Percentiles rank a stretch among this genome's conserved stretches.
Conservation (phyloP, 768 basidiomycete species). For the Dioszegia aurantiaca region DNA sequence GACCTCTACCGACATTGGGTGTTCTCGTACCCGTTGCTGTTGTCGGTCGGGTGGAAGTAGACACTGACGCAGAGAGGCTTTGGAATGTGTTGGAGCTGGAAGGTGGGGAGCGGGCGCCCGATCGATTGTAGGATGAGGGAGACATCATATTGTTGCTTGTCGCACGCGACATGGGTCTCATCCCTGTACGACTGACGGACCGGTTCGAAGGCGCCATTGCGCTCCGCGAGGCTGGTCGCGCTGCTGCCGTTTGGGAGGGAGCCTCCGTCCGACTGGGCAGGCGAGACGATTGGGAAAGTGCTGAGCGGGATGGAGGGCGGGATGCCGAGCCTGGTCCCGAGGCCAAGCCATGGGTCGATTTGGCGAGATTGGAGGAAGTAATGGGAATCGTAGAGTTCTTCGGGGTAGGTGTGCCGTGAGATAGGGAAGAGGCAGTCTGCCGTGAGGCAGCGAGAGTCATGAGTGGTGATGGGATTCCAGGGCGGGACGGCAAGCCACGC, state of each 20-base stretch:
- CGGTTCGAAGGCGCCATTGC: constrained; percentile 1
- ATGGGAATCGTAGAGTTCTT: constrained; percentile 11
- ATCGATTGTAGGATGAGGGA: not conserved
- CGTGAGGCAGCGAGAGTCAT: constrained; percentile 12
- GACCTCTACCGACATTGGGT: not conserved
- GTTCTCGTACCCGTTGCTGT: not conserved
- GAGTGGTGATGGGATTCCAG: constrained; percentile 39
- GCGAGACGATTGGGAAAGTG: constrained; percentile 16
- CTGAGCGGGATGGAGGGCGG: constrained; percentile 18
- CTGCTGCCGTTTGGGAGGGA: not conserved
- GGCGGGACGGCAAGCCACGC: constrained; percentile 32
- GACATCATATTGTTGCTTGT: constrained; percentile 8
- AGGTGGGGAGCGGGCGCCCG: constrained; percentile 6
- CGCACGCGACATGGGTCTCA: not conserved
- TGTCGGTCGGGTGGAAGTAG: constrained; percentile 11
- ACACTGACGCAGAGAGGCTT: constrained; percentile 18
- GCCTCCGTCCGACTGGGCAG: not conserved
- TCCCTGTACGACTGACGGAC: constrained; percentile 5
- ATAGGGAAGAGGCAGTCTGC: not conserved
- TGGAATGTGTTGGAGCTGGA: constrained; percentile 9
- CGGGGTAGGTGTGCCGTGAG: constrained; percentile 19
- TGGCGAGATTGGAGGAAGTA: constrained; percentile 7
- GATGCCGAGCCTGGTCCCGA: not conserved
- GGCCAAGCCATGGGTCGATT: not conserved
- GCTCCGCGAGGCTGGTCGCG: not conserved